Evolutionary conservation across 2,329 filamentous ascomycete genomes (phyloP), one percentile per base, ranked within the genome.

Genomic region (Zopfia rhizophila): DNA sequence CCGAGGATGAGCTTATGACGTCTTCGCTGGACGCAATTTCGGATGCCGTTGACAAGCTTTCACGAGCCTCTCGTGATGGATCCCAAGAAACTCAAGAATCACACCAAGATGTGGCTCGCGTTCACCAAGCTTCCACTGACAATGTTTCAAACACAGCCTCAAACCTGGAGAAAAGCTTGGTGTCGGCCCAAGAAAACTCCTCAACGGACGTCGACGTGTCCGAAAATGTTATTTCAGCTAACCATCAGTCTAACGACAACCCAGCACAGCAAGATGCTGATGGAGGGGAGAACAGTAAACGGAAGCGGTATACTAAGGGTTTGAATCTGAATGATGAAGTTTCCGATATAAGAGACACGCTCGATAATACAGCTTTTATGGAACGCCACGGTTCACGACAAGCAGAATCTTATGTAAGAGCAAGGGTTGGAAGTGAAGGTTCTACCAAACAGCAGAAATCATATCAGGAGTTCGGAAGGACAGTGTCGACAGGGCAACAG

Each of bases 1-100:
- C 65, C 14, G 66, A 70, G 37, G 65, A 69, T 5, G 66, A 69
- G 53, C 58, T 46, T 2, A 47, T 67, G 48, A 58, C 58, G 39
- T 68, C 64, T 33, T 65, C 66, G 39, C 65, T 63, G 23, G 38
- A 33, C 12, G 29, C 14, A 23, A 19, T 37, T 8, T 19, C 30
- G 14, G 29, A 43, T 40, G 29, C 32, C 22, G 45, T 46, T 54
- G 53, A 61, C 46, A 63, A 66, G 57, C 58, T 58, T 62, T 54
- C 18, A 28, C 36, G 54, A 47, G 39, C 45, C 37, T 27, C 41
- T 31, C 32, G 27, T 12, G 37, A 30, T 28, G 40, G 51, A 44
- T 17, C 16, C 49, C 58, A 62, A 60, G 60, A 55, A 37, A 41
- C 41, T 51, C 61, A 63, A 54, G 28, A 35, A 42, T 50, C 38